Percentiles rank a stretch among this genome's conserved stretches.
Evolutionary conservation across 2,329 filamentous ascomycete genomes (phyloP).

Genomic region (Beauveria australis): DNA sequence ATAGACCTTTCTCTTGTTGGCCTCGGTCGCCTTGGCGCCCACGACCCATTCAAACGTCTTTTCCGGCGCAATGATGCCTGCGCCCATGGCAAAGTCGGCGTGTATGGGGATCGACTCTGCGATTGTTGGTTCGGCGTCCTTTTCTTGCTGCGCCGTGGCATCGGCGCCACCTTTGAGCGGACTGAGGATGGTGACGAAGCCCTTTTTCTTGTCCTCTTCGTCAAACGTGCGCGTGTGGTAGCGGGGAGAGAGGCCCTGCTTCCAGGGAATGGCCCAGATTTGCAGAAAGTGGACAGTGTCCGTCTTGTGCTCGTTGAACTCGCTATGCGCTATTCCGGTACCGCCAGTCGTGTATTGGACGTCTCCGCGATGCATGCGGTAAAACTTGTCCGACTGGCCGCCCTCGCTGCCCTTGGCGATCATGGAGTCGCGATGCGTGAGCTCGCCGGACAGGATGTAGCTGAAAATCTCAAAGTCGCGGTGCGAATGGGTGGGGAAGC

Average conservation of each 20-base stretch:
- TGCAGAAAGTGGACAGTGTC: conserved; percentile 78
- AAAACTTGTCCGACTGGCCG: conserved; percentile 54
- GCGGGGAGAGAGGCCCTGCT: conserved; percentile 58
- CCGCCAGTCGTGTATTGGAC: conserved; percentile 90
- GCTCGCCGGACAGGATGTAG: conserved; percentile 76
- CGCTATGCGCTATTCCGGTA: conserved; percentile 69
- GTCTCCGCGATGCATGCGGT: conserved; percentile 66
- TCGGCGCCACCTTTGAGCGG: conserved; percentile 59
- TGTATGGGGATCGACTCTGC: conserved; percentile 72
- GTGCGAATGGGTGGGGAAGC: conserved; percentile 80
- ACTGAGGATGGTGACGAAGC: conserved; percentile 68
- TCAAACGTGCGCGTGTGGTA: conserved; percentile 70
- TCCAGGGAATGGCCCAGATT: conserved; percentile 81
- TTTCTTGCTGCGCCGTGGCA: conserved; percentile 55
- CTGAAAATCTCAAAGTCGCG: conserved; percentile 85
- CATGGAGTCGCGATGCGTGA: conserved; percentile 84
- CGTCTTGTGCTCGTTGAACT: conserved; percentile 66
- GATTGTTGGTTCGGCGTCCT: conserved; percentile 51
- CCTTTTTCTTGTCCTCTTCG: conserved; percentile 64
- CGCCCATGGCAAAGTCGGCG: conserved; percentile 76
- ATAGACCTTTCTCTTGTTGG: conserved; percentile 62
- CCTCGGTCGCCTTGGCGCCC: conserved; percentile 47
- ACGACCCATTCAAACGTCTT: conserved; percentile 63
- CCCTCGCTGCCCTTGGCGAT: conserved; percentile 59
- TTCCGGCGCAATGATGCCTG: conserved; percentile 60